These are phyloP conservation scores for Plicaturopsis crispa DNA, from an alignment of 768 basidiomycete genomes.

Conservation along the genomic window DNA sequence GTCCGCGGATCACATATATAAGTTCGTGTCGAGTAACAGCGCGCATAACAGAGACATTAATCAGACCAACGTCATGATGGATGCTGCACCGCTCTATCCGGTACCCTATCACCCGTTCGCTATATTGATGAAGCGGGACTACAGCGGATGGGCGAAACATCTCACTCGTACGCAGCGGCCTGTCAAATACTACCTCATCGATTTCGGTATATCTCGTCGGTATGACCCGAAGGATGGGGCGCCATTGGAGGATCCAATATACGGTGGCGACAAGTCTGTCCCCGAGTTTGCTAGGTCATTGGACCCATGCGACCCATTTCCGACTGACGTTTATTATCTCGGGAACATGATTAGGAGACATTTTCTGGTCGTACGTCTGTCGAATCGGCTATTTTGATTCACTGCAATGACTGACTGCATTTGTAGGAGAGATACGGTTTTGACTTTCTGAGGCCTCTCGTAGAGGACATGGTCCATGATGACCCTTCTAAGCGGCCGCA, in stretches of 20 bases:
- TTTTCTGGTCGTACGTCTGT: constrained; percentile 7
- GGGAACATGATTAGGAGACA: constrained; percentile 10
- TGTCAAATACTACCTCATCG: constrained; percentile 25
- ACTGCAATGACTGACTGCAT: background rate
- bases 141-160: constrained; percentile 13
- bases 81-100: background rate
- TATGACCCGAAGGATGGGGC: constrained; percentile 14
- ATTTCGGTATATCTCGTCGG: constrained; percentile 25
- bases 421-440: constrained; percentile 9
- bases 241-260: constrained; percentile 15
- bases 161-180: constrained; percentile 21
- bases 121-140: constrained; percentile 13
- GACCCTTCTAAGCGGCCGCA: constrained; percentile 29
- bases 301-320: constrained; percentile 5
- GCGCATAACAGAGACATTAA: too few relatives aligned
- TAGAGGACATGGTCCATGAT: constrained; percentile 27
- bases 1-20: too few relatives aligned
- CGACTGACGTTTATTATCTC: constrained; percentile 8
- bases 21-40: background rate
- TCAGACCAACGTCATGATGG: constrained; percentile 1
- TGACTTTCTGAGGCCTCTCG: constrained; percentile 24
- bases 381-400: constrained; percentile 2
- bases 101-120: background rate
- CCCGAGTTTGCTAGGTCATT: background rate
- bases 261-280: constrained; percentile 23